Evolutionary conservation across 805 yeast species (phyloP), one percentile per base, ranked within the genome.

Genomic region (Candida cerambycidarum): DNA sequence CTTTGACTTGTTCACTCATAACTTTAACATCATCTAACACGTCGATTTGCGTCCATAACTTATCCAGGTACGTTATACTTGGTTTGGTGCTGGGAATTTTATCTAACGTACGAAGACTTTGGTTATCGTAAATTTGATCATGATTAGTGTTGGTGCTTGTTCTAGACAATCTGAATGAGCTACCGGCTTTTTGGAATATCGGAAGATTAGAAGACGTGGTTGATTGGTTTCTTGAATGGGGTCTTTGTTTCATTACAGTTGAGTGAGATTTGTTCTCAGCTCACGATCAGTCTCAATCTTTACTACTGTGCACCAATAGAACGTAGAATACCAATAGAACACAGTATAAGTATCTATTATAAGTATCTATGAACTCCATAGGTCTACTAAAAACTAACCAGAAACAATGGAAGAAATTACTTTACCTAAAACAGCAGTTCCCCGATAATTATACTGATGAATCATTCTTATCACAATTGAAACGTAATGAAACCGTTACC

Each of bases 401-500:
- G 24, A 36, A 29, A 19, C 32, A 80, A 16, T 90, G 98, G 98
- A 76, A 83, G 55, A 85, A 93, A 55, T 76, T 89, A 29, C 73
- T 92, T 10, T 93, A 96, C 83, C 76, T 85, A 25, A 75, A 78
- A 44, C 97, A 90, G 59, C 85, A 85, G 11, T 90, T 82, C 56
- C 95, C 96, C 0, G 99, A 92, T 60, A 93, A 90, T 62, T 88
- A 87, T 63, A 92, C 96, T 1, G 95, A 89, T 57, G 64, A 68
- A 2, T 76, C 89, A 2, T 92, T 92, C 58, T 69, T 90, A n/a
- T 80, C 89, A 3, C 95, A 85, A 57, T 71, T 89, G 46, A 79
- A 79, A 50, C 69, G 93, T 30, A 89, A 89, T 63, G 71, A 89
- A 18, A 82, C 90, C 3, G 93, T 88, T 25, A 76, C 78, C 15